Evolutionary conservation across 2,329 filamentous ascomycete species (phyloP).

Genomic region (Alternaria viburni): DNA sequence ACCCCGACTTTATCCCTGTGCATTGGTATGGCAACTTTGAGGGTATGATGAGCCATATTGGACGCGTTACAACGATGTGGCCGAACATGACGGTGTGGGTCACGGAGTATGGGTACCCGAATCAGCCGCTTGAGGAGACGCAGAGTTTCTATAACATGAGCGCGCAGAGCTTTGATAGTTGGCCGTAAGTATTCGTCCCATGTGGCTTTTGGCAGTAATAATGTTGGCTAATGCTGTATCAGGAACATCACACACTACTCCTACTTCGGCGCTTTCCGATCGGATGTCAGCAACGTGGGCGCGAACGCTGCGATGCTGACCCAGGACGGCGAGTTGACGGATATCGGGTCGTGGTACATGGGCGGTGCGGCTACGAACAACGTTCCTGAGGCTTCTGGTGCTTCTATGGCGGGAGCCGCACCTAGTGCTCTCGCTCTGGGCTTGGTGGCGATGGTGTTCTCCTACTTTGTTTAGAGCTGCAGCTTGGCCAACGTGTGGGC

Average conservation of each 20-base stretch:
- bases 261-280: slow-evolving; percentile 78
- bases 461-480: not conserved
- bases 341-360: slow-evolving; percentile 81
- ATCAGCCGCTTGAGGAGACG: slow-evolving; percentile 63
- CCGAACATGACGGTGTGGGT: slow-evolving; percentile 71
- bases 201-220: not conserved
- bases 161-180: slow-evolving; percentile 69
- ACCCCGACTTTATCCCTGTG: slow-evolving; percentile 58
- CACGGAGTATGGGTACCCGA: slow-evolving; percentile 73
- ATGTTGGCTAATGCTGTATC: not conserved
- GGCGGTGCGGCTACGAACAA: slow-evolving; percentile 51
- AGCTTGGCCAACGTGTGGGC: too few relatives aligned
- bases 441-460: not conserved
- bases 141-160: slow-evolving; percentile 73
- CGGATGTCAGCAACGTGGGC: slow-evolving; percentile 73
- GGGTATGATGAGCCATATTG: slow-evolving; percentile 70
- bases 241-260: slow-evolving; percentile 71
- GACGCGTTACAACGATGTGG: slow-evolving; percentile 60
- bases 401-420: not conserved
- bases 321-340: slow-evolving; percentile 70
- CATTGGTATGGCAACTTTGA: slow-evolving; percentile 70
- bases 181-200: slow-evolving; percentile 52
- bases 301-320: slow-evolving; percentile 75
- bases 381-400: slow-evolving; percentile 4
- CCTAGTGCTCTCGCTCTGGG: not conserved